These are phyloP conservation scores for Lactarius hengduanensis DNA, from an alignment of 768 basidiomycete genomes.

Conservation along the genomic window DNA sequence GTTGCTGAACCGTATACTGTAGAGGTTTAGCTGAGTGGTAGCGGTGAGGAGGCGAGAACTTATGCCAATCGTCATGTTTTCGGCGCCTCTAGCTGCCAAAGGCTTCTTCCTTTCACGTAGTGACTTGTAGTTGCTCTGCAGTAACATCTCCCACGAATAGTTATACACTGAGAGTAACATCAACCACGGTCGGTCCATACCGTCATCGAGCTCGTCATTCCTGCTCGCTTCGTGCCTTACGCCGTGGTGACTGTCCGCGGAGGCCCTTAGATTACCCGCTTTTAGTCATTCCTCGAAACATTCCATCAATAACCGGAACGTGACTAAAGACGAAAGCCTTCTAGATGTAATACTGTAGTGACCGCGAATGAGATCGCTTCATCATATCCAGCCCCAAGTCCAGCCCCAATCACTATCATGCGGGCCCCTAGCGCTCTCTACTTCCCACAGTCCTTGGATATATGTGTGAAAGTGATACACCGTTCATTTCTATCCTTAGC, in stretches of 20 bases:
- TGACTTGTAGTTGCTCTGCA: neutral
- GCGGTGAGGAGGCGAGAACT: too few species aligned
- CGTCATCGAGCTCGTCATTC: neutral
- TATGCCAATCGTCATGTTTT: too few species aligned
- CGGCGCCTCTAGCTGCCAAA: neutral
- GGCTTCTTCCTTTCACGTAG: neutral
- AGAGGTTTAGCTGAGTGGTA: too few species aligned
- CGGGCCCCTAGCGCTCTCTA: neutral
- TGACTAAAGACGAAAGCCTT: neutral
- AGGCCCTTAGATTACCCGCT: neutral
- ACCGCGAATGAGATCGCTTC: neutral
- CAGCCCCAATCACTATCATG: neutral
- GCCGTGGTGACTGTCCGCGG: neutral
- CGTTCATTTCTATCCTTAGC: neutral
- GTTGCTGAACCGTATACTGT: too few species aligned
- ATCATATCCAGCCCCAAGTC: neutral
- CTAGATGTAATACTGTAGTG: neutral
- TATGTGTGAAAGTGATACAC: constrained; percentile 6
- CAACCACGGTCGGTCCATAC: too few species aligned
- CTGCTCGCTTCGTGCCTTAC: neutral
- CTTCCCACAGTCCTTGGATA: neutral
- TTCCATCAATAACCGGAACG: neutral
- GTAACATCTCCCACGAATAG: neutral
- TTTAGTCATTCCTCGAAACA: neutral
- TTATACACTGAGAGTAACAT: neutral